Conservation (phyloP, 169 alveolate genomes). For the Cryptosporidium canis region DNA sequence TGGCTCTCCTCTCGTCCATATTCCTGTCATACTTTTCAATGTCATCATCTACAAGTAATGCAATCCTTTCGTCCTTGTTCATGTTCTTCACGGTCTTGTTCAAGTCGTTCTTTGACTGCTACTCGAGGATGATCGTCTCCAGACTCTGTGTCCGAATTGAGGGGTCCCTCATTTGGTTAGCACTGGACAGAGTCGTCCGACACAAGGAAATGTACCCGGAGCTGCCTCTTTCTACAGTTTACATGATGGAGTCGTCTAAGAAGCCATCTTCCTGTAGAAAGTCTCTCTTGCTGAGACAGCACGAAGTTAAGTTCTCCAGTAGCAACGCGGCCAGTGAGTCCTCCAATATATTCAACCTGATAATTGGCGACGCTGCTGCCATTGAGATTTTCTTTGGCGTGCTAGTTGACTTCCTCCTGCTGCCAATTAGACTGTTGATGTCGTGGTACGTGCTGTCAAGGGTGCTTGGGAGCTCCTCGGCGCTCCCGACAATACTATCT, state of each 20-base stretch:
- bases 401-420: constrained; percentile 35
- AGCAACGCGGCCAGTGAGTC: constrained; percentile 71
- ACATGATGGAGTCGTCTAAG: constrained; percentile 6
- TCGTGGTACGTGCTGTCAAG: constrained; percentile 54
- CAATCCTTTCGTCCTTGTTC: constrained; percentile 11
- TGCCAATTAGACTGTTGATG: constrained; percentile 22
- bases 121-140: constrained; percentile 34
- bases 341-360: constrained; percentile 52
- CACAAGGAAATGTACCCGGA: constrained; percentile 61
- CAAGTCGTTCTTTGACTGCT: constrained; percentile 44
- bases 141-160: constrained; percentile 50
- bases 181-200: constrained; percentile 54
- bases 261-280: constrained; percentile 63
- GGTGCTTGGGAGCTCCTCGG: constrained; percentile 39
- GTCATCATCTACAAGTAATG: constrained; percentile 8
- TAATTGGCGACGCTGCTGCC: constrained; percentile 62
- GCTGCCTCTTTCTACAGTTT: constrained; percentile 14
- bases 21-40: constrained; percentile 25
- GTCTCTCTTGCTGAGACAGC: constrained; percentile 56
- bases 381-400: constrained; percentile 43
- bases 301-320: constrained; percentile 38
- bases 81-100: constrained; percentile 16
- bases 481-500: constrained; percentile 46
- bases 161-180: constrained; percentile 57
- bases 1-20: constrained; percentile 16